Percentiles rank a stretch among this genome's conserved stretches.
Conservation (phyloP, 2,329 filamentous ascomycete species). For the Sarocladiaceae sp. region DNA sequence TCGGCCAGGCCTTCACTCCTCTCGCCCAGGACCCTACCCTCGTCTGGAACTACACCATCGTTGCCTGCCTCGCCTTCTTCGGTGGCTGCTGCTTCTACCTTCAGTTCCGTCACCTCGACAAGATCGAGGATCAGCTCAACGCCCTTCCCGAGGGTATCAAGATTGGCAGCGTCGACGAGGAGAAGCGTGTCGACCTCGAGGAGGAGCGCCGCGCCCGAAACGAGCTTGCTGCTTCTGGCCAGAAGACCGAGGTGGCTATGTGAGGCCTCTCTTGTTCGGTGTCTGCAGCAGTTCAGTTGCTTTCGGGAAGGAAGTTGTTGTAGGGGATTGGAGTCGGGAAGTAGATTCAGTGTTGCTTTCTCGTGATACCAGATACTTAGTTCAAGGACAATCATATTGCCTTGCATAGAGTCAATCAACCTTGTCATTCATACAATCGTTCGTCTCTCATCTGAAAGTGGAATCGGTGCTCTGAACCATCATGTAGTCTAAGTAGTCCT, state of each 20-base stretch:
- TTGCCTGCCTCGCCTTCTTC: conserved; percentile 58
- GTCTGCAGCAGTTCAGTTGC: too few species aligned
- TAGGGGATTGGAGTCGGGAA: background rate
- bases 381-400: background rate
- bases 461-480: too few species aligned
- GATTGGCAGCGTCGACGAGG: conserved; percentile 2
- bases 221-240: background rate
- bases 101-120: conserved; percentile 55
- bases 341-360: background rate
- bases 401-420: background rate
- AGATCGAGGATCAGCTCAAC: conserved; percentile 61
- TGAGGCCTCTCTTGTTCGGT: background rate
- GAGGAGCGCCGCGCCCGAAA: background rate
- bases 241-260: background rate
- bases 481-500: too few species aligned
- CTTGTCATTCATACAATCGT: too few species aligned
- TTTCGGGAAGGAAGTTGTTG: background rate
- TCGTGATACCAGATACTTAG: background rate
- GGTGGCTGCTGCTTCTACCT: conserved; percentile 62
- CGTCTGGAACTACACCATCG: conserved; percentile 66
- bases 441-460: too few species aligned
- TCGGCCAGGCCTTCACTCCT: conserved; percentile 51
- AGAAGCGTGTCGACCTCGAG: conserved; percentile 7
- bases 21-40: conserved; percentile 54
- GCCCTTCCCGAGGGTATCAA: conserved; percentile 35